These are phyloP conservation scores for Coniferiporia sulphurascens DNA, from an alignment of 1,284 basidiomycete genomes.

Conservation along the genomic window DNA sequence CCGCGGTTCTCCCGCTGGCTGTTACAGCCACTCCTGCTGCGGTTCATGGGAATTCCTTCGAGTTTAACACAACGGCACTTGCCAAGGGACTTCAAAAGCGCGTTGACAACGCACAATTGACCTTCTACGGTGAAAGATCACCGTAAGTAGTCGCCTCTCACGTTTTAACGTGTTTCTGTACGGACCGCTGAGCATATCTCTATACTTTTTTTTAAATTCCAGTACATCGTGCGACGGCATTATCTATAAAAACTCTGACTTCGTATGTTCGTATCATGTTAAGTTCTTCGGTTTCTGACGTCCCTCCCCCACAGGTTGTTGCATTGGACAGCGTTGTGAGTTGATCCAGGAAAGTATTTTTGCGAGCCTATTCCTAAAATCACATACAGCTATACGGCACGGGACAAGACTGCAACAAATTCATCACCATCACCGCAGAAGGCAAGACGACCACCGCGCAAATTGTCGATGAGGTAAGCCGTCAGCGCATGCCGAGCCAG, in stretches of 20 bases:
- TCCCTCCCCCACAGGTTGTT: slow-evolving; percentile 16
- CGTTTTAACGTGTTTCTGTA: neutral
- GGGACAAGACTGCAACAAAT: slow-evolving; percentile 18
- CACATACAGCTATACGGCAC: slow-evolving; percentile 16
- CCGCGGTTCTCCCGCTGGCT: neutral
- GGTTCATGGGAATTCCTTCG: neutral
- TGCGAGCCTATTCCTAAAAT: neutral
- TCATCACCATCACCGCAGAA: slow-evolving; percentile 17
- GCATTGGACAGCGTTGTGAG: slow-evolving; percentile 12
- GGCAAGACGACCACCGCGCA: slow-evolving; percentile 20
- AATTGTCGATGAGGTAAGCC: slow-evolving; percentile 21
- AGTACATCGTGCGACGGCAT: slow-evolving; percentile 16
- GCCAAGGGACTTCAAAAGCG: slow-evolving; percentile 8
- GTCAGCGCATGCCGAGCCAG: neutral
- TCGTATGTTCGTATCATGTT: neutral
- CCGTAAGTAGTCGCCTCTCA: slow-evolving; percentile 36
- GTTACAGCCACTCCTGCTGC: neutral
- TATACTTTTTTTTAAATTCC: neutral
- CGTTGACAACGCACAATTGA: slow-evolving; percentile 18
- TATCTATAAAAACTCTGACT: slow-evolving; percentile 7
- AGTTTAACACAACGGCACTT: neutral
- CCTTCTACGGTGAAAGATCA: slow-evolving; percentile 29
- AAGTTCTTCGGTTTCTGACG: neutral
- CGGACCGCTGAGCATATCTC: neutral
- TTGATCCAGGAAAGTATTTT: neutral